A percentile compares a stretch with the other conserved stretches of the same genome.
Conservation (phyloP, 345 rosid species). For the Corymbia maculata region DNA sequence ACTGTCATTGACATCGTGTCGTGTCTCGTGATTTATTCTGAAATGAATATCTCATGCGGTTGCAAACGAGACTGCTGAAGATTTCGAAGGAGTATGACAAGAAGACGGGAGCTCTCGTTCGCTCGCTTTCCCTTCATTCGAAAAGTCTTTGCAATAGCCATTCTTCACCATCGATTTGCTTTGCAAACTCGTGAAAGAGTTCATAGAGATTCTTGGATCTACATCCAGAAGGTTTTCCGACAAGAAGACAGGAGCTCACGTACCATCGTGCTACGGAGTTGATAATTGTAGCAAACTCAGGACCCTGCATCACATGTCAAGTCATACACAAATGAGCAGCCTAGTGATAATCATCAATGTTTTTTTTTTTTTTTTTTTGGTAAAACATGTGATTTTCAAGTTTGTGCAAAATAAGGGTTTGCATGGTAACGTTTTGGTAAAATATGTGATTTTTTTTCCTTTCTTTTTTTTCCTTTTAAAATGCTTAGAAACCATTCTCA, state of each 20-base stretch:
- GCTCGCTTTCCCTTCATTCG: conserved; percentile 79
- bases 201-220: not conserved
- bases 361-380: not conserved
- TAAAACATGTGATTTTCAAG: not conserved
- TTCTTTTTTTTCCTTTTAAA: too few relatives aligned
- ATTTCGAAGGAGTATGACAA: conserved; percentile 91
- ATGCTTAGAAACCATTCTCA: too few relatives aligned
- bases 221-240: not conserved
- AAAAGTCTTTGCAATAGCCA: conserved; percentile 75
- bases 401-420: not conserved
- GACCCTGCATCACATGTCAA: not conserved
- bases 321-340: not conserved
- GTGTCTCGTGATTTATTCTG: not conserved
- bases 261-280: not conserved
- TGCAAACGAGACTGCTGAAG: conserved; percentile 6
- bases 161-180: conserved; percentile 84
- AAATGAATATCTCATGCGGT: too few relatives aligned
- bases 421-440: too few relatives aligned
- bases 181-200: conserved; percentile 68
- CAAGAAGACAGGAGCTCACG: not conserved
- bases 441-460: too few relatives aligned
- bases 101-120: conserved; percentile 79
- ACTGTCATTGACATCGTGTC: not conserved
- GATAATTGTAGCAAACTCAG: not conserved
- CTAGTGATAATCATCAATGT: not conserved